Evolutionary conservation across 495 filamentous ascomycete genomes (phyloP).

Genomic region (Neurospora sp.): DNA sequence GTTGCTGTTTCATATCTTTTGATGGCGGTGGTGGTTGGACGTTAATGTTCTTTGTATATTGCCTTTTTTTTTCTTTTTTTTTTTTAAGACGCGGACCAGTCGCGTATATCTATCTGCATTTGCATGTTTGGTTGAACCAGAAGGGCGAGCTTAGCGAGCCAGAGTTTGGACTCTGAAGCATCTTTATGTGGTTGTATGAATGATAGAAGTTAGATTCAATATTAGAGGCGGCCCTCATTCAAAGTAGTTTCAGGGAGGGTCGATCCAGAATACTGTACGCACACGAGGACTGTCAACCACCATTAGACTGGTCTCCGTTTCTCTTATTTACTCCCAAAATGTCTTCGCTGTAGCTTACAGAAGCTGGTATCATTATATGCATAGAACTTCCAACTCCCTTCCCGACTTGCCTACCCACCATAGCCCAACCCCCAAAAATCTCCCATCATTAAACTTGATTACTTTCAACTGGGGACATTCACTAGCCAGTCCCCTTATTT

Average conservation of each 20-base stretch:
- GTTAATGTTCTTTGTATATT: not conserved
- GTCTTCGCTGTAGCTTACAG: not conserved
- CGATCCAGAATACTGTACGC: too few species aligned
- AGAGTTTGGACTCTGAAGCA: not conserved
- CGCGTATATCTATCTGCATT: not conserved
- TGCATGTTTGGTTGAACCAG: not conserved
- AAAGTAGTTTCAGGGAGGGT: too few species aligned
- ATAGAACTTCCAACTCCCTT: not conserved
- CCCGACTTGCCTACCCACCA: not conserved
- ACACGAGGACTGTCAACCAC: not conserved
- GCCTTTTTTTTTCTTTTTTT: not conserved
- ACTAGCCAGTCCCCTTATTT: constrained; percentile 41
- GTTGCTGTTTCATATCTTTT: not conserved
- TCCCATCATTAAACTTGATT: not conserved
- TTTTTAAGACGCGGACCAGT: not conserved
- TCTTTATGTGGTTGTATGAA: not conserved
- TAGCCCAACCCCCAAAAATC: not conserved
- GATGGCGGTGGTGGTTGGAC: not conserved
- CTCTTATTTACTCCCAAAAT: not conserved
- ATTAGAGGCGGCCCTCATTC: not conserved
- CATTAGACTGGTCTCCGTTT: not conserved
- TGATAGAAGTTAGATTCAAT: not conserved
- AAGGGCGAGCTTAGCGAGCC: not conserved
- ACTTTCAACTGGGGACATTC: not conserved
- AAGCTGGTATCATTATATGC: not conserved